Conservation (phyloP, 2,329 filamentous ascomycete species). For the Fonsecaea monophora region DNA sequence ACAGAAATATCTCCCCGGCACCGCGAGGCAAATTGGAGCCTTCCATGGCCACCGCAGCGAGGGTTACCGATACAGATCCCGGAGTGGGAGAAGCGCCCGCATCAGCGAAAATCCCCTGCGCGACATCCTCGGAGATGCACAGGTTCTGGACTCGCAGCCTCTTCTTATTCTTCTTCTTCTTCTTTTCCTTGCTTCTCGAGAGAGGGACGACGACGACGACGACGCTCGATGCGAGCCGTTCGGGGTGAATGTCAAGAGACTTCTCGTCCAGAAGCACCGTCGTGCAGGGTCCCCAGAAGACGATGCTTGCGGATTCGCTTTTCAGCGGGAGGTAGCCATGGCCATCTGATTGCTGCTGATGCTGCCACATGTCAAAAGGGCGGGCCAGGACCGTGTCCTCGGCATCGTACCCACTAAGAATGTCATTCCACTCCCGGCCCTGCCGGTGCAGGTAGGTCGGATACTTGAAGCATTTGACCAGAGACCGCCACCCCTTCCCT, state of each 20-base stretch:
- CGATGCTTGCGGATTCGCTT: background rate
- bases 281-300: background rate
- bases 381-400: background rate
- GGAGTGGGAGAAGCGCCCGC: no score
- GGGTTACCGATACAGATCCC: background rate
- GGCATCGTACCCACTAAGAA: background rate
- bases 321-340: background rate
- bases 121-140: background rate
- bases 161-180: background rate
- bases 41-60: background rate
- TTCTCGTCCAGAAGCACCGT: background rate
- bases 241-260: background rate
- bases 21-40: background rate
- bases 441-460: background rate
- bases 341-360: no score
- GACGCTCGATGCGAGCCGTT: background rate
- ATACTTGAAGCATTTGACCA: background rate
- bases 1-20: background rate
- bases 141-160: background rate
- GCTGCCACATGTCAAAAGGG: background rate
- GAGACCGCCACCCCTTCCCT: background rate
- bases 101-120: background rate
- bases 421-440: background rate
- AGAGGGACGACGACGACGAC: background rate
- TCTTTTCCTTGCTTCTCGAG: no score